Base-by-base conservation (phyloP, 495 filamentous ascomycete genomes). In the Penicillium atrosanguineum region DNA sequence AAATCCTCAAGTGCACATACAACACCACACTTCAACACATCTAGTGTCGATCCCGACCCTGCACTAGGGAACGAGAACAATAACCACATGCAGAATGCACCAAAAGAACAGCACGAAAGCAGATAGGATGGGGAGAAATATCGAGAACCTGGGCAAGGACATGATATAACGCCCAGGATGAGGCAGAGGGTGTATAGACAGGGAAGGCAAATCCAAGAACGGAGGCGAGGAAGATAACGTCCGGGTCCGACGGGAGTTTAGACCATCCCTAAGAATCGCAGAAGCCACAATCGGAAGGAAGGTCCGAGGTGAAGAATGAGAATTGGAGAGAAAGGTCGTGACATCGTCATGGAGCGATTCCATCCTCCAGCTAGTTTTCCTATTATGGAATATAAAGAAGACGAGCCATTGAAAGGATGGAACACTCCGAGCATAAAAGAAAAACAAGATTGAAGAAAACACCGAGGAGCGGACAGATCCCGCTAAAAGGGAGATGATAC, bases 261-360 rank as follows among this genome's bases (percentile, higher is more conserved):
- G 57, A 66, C 55, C 59, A 63, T 65, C 52, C 54, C 53, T 61
- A 43, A 55, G 55, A 60, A 55, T 61, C 60, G 55, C 56, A 61
- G 44, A 57, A 59, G 52, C 47, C 60, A 59, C 55, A 47, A 52
- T 64, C 61, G 57, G 60, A 48, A 40, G 2, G 37, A 12, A 28
- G 21, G 23, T 46, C 44, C 44, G 48, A 50, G 45, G 49, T 25
- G 56, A 46, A 53, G 23, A 55, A 64, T 52, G 55, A 64, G 52
- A 62, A 64, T 52, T 48, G 47, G 60, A 60, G 53, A 65, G 47
- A 62, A 60, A 62, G 57, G 53, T 68, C 64, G 62, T 68, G 57
- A 68, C 59, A 55, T 68, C 64, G 62, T 67, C 57, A 67, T 57
- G 43, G 46, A 20, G 36, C 23, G 36, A 25, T 36, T 42, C 37